Evolutionary conservation across 257 asterid genomes (phyloP).

Genomic region (Avicennia marina): DNA sequence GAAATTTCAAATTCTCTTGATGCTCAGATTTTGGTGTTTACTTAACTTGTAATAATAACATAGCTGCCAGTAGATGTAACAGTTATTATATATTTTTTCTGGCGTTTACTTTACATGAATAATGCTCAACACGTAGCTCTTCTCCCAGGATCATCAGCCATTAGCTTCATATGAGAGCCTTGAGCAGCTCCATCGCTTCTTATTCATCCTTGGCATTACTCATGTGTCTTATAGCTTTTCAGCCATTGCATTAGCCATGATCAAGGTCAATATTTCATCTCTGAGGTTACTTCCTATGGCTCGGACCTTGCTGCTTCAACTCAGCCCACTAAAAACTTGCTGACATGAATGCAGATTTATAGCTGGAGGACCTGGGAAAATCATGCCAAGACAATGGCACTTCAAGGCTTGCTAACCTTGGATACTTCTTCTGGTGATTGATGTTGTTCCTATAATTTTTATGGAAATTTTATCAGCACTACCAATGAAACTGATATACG

Average conservation of each 20-base stretch:
- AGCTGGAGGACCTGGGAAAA: slow-evolving; percentile 96
- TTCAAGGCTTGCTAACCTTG: slow-evolving; percentile 51
- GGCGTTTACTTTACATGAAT: slow-evolving; percentile 4
- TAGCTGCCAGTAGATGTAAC: too few relatives aligned
- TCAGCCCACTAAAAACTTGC: neutral
- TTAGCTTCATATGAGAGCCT: slow-evolving; percentile 94
- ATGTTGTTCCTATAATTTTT: neutral
- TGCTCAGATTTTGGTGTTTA: too few relatives aligned
- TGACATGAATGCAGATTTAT: slow-evolving; percentile 48
- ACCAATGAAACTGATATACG: neutral
- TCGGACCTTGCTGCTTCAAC: neutral
- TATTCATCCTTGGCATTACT: slow-evolving; percentile 74
- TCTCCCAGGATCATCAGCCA: slow-evolving; percentile 62
- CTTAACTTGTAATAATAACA: too few relatives aligned
- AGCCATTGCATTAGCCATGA: slow-evolving; percentile 79
- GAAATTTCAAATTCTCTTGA: too few relatives aligned
- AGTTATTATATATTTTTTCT: too few relatives aligned
- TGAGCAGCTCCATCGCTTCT: slow-evolving; percentile 91
- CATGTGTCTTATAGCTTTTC: slow-evolving; percentile 80
- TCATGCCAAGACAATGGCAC: slow-evolving; percentile 71
- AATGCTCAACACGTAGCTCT: slow-evolving; percentile 2
- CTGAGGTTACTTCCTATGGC: slow-evolving; percentile 7
- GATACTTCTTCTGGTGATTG: slow-evolving; percentile 33
- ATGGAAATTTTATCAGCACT: neutral
- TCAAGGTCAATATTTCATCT: slow-evolving; percentile 50